Conservation (phyloP, 441 rosid genomes). For the Corymbia calophylla region DNA sequence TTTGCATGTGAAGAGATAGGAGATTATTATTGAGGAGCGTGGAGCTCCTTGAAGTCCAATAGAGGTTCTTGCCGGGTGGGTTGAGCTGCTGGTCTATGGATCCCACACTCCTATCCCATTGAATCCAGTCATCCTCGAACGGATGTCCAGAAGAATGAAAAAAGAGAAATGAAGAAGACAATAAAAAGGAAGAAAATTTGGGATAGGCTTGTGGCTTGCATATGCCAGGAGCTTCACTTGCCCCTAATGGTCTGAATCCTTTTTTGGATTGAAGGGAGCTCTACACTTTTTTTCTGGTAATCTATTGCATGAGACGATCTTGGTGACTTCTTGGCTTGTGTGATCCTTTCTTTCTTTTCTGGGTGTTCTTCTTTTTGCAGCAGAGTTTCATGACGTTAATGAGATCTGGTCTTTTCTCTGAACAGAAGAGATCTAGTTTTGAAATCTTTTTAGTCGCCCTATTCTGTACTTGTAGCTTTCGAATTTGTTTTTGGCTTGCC, state of each 20-base stretch:
- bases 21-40: background rate
- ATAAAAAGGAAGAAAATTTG: background rate
- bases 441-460: background rate
- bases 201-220: slow-evolving; percentile 57
- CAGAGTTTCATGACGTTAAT: background rate
- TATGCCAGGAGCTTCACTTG: slow-evolving; percentile 53
- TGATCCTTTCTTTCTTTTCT: background rate
- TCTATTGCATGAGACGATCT: background rate
- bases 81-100: slow-evolving; percentile 13
- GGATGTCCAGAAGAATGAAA: background rate
- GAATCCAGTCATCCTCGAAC: background rate
- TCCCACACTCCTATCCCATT: slow-evolving; percentile 37
- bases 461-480: background rate
- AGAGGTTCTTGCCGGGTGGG: slow-evolving; percentile 1
- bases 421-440: background rate
- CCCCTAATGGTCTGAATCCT: slow-evolving; percentile 26
- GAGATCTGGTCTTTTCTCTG: background rate
- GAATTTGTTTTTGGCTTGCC: background rate
- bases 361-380: background rate
- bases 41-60: slow-evolving; percentile 6
- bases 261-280: slow-evolving; percentile 88
- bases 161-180: background rate
- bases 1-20: background rate
- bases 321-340: background rate
- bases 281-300: slow-evolving; percentile 14